A percentile compares a stretch with the other conserved stretches of the same genome.
These are phyloP conservation scores for Stylonectria norvegica DNA, from an alignment of 2,329 filamentous ascomycete genomes.

Conservation along the genomic window DNA sequence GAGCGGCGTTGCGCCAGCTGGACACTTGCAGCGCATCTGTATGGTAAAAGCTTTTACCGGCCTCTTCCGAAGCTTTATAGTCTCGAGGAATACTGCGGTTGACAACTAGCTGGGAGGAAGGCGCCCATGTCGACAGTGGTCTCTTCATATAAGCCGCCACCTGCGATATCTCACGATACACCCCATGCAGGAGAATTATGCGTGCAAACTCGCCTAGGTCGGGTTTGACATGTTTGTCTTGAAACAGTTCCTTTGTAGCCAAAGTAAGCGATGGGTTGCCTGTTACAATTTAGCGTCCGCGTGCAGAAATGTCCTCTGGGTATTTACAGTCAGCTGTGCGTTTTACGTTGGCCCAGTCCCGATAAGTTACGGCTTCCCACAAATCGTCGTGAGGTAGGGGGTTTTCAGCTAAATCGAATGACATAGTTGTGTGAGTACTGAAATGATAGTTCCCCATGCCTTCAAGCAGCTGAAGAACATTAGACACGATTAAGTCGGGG, in stretches of 20 bases:
- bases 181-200: slow-evolving; percentile 19
- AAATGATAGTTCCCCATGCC: slow-evolving; percentile 8
- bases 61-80: background rate
- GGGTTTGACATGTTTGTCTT: slow-evolving; percentile 10
- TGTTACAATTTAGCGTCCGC: slow-evolving; percentile 2
- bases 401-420: background rate
- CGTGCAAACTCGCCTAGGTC: slow-evolving; percentile 21
- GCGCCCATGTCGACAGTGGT: slow-evolving; percentile 18
- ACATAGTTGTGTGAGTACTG: background rate
- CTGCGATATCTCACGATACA: slow-evolving; percentile 17
- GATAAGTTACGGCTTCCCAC: slow-evolving; percentile 4
- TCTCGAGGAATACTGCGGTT: too few relatives aligned
- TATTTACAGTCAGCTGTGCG: too few relatives aligned
- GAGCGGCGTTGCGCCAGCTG: slow-evolving; percentile 42
- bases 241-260: slow-evolving; percentile 12
- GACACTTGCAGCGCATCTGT: slow-evolving; percentile 1
- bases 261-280: slow-evolving; percentile 13
- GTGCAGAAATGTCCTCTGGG: background rate
- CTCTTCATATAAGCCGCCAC: slow-evolving; percentile 16
- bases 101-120: slow-evolving; percentile 9
- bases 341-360: slow-evolving; percentile 6
- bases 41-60: background rate
- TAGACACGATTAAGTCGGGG: background rate
- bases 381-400: slow-evolving; percentile 11
- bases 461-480: slow-evolving; percentile 2